phyloP scores from a whole-genome alignment of 768 basidiomycete genomes.

The Dendrothele bispora region DNA sequence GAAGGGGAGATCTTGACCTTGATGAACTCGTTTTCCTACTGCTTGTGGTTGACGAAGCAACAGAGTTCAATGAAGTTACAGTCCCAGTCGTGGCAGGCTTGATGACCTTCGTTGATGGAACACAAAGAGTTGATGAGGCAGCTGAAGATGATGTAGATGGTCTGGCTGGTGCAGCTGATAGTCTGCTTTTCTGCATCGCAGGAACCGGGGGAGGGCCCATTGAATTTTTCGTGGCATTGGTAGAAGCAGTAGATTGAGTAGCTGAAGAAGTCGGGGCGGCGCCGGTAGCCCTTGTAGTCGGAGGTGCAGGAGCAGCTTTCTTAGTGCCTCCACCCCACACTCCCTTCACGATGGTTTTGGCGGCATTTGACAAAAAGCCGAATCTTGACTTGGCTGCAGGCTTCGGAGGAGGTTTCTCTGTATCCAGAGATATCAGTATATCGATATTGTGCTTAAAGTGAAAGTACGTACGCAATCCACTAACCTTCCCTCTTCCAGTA shows the following conservation, averaged over 20 bases:
- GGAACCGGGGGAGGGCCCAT: neutral
- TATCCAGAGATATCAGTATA: constrained; percentile 18
- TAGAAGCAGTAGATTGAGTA: constrained; percentile 8
- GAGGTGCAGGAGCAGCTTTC: constrained; percentile 23
- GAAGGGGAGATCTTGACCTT: constrained; percentile 20
- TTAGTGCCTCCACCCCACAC: constrained; percentile 67
- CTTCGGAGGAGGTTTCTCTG: constrained; percentile 40
- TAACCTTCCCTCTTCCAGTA: constrained; percentile 33
- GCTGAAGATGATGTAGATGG: too few species aligned
- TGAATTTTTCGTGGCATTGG: neutral
- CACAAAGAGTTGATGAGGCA: neutral
- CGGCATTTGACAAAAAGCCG: constrained; percentile 66
- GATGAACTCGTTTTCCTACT: too few species aligned
- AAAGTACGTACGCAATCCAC: constrained; percentile 36
- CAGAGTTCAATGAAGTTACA: constrained; percentile 6
- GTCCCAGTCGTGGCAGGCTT: neutral
- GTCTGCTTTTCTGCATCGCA: neutral
- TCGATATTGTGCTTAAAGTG: constrained; percentile 32
- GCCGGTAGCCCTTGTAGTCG: constrained; percentile 11
- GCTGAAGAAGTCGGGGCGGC: constrained; percentile 13
- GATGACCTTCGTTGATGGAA: neutral
- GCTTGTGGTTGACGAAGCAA: constrained; percentile 2
- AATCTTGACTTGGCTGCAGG: constrained; percentile 50
- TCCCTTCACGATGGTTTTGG: constrained; percentile 69
- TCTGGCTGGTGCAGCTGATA: neutral